Conservation (phyloP, 768 basidiomycete genomes). For the Suillus bovinus region DNA sequence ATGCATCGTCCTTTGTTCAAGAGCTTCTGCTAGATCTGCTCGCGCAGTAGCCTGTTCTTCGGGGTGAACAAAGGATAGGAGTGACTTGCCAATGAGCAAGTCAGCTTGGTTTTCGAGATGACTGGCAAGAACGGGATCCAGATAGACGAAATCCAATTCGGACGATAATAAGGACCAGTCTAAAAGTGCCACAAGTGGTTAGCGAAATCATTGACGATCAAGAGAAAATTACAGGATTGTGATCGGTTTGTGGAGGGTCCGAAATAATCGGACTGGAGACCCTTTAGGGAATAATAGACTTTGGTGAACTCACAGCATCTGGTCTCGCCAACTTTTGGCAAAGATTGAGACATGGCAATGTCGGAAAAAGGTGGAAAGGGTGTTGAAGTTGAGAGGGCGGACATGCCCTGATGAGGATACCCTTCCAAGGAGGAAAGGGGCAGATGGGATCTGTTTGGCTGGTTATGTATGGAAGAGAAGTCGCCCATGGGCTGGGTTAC, state of each 20-base stretch:
- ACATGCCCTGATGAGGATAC: slow-evolving; percentile 34
- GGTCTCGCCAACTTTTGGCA: slow-evolving; percentile 68
- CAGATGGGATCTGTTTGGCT: slow-evolving; percentile 34
- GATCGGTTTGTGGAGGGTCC: slow-evolving; percentile 23
- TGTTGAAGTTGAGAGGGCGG: slow-evolving; percentile 27
- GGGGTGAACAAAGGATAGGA: slow-evolving; percentile 81
- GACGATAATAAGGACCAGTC: slow-evolving; percentile 84
- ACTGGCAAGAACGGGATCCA: slow-evolving; percentile 74
- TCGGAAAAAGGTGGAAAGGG: slow-evolving; percentile 29
- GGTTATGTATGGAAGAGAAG: slow-evolving; percentile 33
- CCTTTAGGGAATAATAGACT: slow-evolving; percentile 18
- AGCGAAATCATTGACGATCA: slow-evolving; percentile 18
- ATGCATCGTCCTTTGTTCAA: slow-evolving; percentile 73
- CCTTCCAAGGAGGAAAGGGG: slow-evolving; percentile 40
- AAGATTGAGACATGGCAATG: slow-evolving; percentile 37
- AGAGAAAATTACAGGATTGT: slow-evolving; percentile 13
- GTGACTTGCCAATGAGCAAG: slow-evolving; percentile 66
- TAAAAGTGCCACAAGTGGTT: slow-evolving; percentile 31
- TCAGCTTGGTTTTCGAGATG: slow-evolving; percentile 75
- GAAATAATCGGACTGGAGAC: slow-evolving; percentile 12
- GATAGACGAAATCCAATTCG: slow-evolving; percentile 76
- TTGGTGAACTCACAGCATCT: slow-evolving; percentile 66
- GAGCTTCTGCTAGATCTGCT: slow-evolving; percentile 70
- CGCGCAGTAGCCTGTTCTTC: slow-evolving; percentile 78
- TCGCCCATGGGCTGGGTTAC: slow-evolving; percentile 26